Conservation (phyloP, 2,329 filamentous ascomycete species). For the Cadophora sp. region DNA sequence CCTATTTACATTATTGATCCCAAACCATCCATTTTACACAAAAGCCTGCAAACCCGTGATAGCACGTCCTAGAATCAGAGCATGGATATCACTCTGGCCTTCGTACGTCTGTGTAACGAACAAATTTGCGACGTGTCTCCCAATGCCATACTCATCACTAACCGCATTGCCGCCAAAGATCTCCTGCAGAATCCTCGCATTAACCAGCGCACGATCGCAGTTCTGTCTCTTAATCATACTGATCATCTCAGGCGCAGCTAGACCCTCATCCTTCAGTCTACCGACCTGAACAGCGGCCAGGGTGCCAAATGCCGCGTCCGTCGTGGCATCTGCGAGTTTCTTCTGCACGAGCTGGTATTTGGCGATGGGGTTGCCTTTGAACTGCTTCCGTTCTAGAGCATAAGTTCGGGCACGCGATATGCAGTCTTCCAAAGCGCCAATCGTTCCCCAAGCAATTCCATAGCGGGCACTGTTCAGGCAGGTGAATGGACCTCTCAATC, state of each 20-base stretch:
- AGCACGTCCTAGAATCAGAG: slow-evolving; percentile 68
- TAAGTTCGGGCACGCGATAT: slow-evolving; percentile 82
- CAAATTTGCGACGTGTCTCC: slow-evolving; percentile 91
- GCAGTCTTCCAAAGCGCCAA: slow-evolving; percentile 93
- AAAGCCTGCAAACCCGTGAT: slow-evolving; percentile 83
- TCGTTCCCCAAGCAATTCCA: slow-evolving; percentile 92
- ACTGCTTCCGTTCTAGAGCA: slow-evolving; percentile 91
- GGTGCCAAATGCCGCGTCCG: slow-evolving; percentile 91
- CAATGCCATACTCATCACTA: slow-evolving; percentile 95
- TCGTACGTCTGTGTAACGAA: slow-evolving; percentile 99
- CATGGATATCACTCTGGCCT: slow-evolving; percentile 95
- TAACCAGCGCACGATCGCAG: slow-evolving; percentile 85
- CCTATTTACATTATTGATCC: background rate
- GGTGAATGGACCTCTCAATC: slow-evolving; percentile 86
- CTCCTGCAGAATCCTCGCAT: slow-evolving; percentile 85
- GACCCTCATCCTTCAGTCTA: slow-evolving; percentile 89
- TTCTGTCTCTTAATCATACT: slow-evolving; percentile 97
- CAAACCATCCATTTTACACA: slow-evolving; percentile 54
- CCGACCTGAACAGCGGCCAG: slow-evolving; percentile 90
- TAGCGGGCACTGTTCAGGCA: slow-evolving; percentile 94
- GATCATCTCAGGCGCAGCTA: slow-evolving; percentile 93
- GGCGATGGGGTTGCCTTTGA: slow-evolving; percentile 92
- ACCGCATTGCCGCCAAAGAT: slow-evolving; percentile 98
- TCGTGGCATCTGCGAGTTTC: slow-evolving; percentile 92
- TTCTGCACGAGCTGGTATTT: slow-evolving; percentile 98